Evolutionary conservation across 1,284 basidiomycete species (phyloP).

Genomic region (Lentinus polychrous): DNA sequence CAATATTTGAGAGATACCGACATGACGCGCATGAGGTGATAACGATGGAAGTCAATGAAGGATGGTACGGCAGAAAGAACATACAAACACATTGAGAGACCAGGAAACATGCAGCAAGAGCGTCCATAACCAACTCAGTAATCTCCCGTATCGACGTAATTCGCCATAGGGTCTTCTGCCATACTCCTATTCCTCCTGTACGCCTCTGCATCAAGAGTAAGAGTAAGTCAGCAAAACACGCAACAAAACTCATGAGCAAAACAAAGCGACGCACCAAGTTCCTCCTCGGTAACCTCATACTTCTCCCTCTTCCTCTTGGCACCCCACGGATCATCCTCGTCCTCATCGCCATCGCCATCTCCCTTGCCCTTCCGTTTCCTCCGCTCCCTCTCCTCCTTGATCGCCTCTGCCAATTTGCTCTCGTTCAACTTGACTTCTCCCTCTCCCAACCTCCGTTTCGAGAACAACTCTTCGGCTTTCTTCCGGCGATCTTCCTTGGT

Average conservation of each 20-base stretch:
- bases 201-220: slow-evolving; percentile 51
- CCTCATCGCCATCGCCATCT: slow-evolving; percentile 28
- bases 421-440: slow-evolving; percentile 69
- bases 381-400: slow-evolving; percentile 79
- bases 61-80: not conserved
- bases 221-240: slow-evolving; percentile 1
- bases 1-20: not conserved
- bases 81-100: not conserved
- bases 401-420: slow-evolving; percentile 57
- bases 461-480: slow-evolving; percentile 54
- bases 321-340: slow-evolving; percentile 43
- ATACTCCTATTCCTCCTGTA: slow-evolving; percentile 72
- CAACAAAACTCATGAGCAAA: too few species aligned
- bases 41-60: too few species aligned
- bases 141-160: slow-evolving; percentile 58
- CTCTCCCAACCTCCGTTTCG: slow-evolving; percentile 68
- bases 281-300: slow-evolving; percentile 84
- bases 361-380: slow-evolving; percentile 62
- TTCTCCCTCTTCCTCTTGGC: slow-evolving; percentile 43
- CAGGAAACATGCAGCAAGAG: too few species aligned
- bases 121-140: not conserved
- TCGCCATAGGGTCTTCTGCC: slow-evolving; percentile 84
- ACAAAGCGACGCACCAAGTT: slow-evolving; percentile 81
- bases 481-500: slow-evolving; percentile 30
- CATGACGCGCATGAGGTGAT: not conserved